Evolutionary conservation across 2,329 filamentous ascomycete species (phyloP), one percentile per base, ranked within the genome.

Genomic region (Cryoendolithus antarcticus): DNA sequence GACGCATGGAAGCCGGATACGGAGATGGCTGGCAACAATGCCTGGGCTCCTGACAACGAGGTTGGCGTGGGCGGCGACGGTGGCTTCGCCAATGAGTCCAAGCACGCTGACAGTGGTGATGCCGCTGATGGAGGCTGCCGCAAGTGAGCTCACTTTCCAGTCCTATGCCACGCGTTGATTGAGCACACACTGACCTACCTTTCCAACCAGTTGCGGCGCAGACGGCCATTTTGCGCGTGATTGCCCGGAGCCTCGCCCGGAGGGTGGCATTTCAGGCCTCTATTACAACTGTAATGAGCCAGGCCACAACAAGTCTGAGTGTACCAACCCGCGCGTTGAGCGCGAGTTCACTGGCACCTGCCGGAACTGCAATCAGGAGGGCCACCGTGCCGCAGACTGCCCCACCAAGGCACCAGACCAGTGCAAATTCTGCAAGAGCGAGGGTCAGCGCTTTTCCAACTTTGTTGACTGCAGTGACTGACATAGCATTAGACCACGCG

Each of bases 231-330:
- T 67, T 40, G 59, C 66, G 30, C 64, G 64, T 38, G 65, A 71
- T 32, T 72, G 68, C 44, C 63, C 66, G 1, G 54, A 66, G 34
- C 62, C 67, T 61, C 38, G 31, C 28, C 37, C 37, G 19, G 45
- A 43, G 4, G 38, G 41, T 13, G 41, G 42, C 28, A 56, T 59
- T 52, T 62, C 54, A 9, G 63, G 67, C 13, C 64, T 63, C 33
- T 78, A 74, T 62, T 77, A 61, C 66, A 78, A 77, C 58, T 80
- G 75, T 46, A 71, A 72, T 38, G 58, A 77, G 48, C 49, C 61
- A 28, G 72, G 76, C 10, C 77, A 82, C 64, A 74, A 65, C 58
- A 80, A 77, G 58, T 60, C 67, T 2, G 76, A 81, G 6, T 81
- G 77, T 50, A 50, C 72, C 11, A 75, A 79, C 40, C 67, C 70